Evolutionary conservation across 176 grass and related monocot genomes (phyloP).

Genomic region (Aechmea fasciata): DNA sequence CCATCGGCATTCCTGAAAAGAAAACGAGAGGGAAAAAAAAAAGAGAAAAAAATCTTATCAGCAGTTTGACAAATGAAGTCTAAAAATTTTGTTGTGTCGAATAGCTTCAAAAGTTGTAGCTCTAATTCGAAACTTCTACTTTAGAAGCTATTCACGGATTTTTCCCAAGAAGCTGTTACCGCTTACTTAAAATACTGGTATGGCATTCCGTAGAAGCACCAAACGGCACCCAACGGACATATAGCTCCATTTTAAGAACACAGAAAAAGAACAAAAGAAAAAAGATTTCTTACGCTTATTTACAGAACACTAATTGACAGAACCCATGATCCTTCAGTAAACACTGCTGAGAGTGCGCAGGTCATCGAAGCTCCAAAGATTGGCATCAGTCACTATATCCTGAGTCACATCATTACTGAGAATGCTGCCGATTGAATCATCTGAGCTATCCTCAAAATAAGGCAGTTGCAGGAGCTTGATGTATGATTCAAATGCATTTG

Average conservation of each 20-base stretch:
- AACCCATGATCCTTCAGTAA: neutral
- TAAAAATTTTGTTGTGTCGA: too few species aligned
- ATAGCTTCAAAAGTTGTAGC: too few species aligned
- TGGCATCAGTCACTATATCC: constrained; percentile 10
- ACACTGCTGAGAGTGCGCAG: neutral
- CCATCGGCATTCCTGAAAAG: constrained; percentile 1
- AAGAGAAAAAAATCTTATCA: neutral
- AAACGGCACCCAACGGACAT: too few species aligned
- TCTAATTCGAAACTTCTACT: too few species aligned
- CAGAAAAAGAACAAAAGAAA: neutral
- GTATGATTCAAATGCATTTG: constrained; percentile 18
- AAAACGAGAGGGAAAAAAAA: neutral
- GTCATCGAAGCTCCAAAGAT: constrained; percentile 31
- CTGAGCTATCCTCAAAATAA: constrained; percentile 23
- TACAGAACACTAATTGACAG: neutral
- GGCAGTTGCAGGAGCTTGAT: constrained; percentile 23
- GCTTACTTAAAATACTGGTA: too few species aligned
- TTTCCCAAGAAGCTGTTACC: too few species aligned
- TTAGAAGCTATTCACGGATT: too few species aligned
- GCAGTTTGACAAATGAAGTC: too few species aligned
- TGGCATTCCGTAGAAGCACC: too few species aligned
- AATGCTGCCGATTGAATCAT: constrained; percentile 13
- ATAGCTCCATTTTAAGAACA: neutral
- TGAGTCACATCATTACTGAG: constrained; percentile 18
- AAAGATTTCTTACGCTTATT: neutral